Base-by-base conservation (phyloP, 768 basidiomycete genomes). In the Boletus fagicola region DNA sequence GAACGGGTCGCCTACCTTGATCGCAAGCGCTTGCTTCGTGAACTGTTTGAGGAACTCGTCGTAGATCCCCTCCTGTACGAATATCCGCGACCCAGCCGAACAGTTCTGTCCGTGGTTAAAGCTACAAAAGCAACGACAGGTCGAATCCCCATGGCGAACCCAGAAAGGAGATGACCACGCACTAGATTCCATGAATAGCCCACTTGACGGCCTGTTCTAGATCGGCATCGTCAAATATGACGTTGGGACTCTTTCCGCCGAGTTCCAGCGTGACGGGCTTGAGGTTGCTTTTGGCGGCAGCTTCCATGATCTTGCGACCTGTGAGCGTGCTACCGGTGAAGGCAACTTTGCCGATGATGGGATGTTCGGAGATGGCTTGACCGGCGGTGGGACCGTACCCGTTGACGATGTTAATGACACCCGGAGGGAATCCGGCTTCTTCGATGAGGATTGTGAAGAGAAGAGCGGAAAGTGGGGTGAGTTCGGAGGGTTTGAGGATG, bases 271-370 rank as follows among this genome's bases (percentile, higher is more conserved):
- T 59, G 26, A 59, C 56, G 4, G 49, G 43, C 22, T 59, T 59
- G 45, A 59, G 57, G 33, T 59, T 59, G 11, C 57, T 59, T 20
- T 58, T 59, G 24, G 58, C 49, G 12, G 58, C 43, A 12, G 58
- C 58, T 43, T 59, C 57, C 57, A 59, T 52, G 20, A 59, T 59
- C 35, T 59, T 59, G 28, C 58, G 58, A 31, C 58, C 58, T 1
- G 46, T 48, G 24, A 59, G 49, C n/a, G 58, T 59, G 57, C 45
- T 52, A 10, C 58, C 58, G 0, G 58, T 59, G 57, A 59, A 59
- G 26, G 58, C 49, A 7, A 59, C 38, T 26, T 59, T 59, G 12
- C 50, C 31, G 7, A 59, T 52, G 33, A 47, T 22, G 12, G 39
- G 43, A 33, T 59, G 57, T n/a, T 59, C 49, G 22, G 58, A 47